These are phyloP conservation scores for Penicillium freii DNA, from an alignment of 2,329 filamentous ascomycete genomes.

Conservation along the genomic window DNA sequence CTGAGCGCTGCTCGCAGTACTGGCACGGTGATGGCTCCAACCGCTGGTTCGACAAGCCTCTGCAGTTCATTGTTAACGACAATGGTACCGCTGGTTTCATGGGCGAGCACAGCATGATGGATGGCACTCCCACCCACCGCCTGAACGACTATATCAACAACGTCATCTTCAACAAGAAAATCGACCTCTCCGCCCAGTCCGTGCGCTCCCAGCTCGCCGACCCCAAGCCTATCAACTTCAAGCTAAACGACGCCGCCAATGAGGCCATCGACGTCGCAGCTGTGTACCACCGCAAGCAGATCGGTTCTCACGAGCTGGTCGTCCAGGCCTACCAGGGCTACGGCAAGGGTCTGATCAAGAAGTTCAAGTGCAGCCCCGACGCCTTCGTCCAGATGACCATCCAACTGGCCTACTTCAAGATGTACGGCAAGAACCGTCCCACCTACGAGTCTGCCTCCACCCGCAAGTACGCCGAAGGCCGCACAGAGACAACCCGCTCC, in stretches of 20 bases:
- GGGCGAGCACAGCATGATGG: constrained; percentile 99
- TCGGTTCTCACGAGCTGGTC: constrained; percentile 82
- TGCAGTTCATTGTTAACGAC: constrained; percentile 97
- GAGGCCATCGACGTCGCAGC: constrained; percentile 75
- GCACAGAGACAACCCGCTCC: constrained; percentile 91
- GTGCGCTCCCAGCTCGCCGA: constrained; percentile 82
- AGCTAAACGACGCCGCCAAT: constrained; percentile 70
- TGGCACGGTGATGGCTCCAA: constrained; percentile 97
- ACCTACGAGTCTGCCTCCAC: constrained; percentile 97
- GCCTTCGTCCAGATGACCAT: constrained; percentile 99
- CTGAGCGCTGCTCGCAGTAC: constrained; percentile 93
- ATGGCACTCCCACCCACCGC: constrained; percentile 94
- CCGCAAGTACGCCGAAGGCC: constrained; percentile 90
- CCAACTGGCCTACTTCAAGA: constrained; percentile 96
- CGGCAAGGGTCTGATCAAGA: constrained; percentile 98
- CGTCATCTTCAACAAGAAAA: constrained; percentile 88
- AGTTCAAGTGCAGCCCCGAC: constrained; percentile 97
- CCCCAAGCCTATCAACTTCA: constrained; percentile 73
- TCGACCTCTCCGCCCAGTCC: constrained; percentile 77
- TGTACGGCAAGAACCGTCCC: constrained; percentile 96
- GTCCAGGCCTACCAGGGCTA: constrained; percentile 97
- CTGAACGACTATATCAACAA: constrained; percentile 92
- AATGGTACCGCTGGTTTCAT: constrained; percentile 97
- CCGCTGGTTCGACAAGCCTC: constrained; percentile 96
- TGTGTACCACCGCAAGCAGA: constrained; percentile 75